Conservation (phyloP, 2,329 filamentous ascomycete species). For the Hymenoscyphus scutula region DNA sequence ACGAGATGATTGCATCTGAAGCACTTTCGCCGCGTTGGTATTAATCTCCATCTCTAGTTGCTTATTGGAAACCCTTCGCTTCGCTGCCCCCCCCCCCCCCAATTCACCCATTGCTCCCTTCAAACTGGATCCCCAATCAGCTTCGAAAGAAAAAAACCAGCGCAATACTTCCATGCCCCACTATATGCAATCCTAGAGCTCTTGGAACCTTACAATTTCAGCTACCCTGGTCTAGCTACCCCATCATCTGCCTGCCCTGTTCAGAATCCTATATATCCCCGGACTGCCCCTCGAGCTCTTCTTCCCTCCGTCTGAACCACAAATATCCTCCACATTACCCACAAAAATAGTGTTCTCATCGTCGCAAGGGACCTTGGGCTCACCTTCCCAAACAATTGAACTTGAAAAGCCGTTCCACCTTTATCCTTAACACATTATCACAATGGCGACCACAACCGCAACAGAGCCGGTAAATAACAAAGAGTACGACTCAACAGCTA, state of each 20-base stretch:
- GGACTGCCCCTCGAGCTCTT: neutral
- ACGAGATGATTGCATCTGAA: constrained; percentile 2
- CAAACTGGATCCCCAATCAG: neutral
- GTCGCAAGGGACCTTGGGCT: neutral
- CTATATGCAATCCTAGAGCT: neutral
- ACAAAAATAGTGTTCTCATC: neutral
- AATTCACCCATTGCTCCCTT: neutral
- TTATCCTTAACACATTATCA: constrained; percentile 5
- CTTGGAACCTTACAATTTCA: neutral
- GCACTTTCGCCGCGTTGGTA: neutral
- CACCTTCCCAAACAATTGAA: neutral
- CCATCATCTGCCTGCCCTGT: constrained; percentile 14
- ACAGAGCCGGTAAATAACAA: constrained; percentile 24
- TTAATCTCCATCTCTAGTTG: neutral
- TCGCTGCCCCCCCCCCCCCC: neutral
- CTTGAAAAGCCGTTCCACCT: neutral
- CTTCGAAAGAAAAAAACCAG: neutral
- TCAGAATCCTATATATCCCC: constrained; percentile 9
- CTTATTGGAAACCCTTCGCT: neutral
- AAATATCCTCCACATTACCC: neutral
- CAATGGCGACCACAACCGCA: constrained; percentile 29
- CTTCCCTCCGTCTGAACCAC: neutral
- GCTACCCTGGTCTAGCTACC: constrained; percentile 11
- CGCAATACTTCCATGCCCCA: neutral
- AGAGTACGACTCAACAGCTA: constrained; percentile 20